Conservation (phyloP, 495 filamentous ascomycete species). For the Friedmanniomyces endolithicus region DNA sequence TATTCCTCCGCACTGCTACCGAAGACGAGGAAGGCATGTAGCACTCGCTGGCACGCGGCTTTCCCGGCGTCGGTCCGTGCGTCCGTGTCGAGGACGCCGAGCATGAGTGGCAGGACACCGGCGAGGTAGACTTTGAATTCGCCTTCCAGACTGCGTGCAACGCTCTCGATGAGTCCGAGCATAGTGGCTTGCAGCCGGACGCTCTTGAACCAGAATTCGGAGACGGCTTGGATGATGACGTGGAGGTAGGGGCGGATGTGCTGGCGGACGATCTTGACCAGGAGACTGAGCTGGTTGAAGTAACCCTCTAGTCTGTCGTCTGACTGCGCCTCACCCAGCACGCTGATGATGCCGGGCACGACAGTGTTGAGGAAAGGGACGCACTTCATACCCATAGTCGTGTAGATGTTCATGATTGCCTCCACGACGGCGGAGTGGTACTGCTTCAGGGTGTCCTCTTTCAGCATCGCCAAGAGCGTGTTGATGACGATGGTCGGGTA, state of each 20-base stretch:
- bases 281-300: constrained; percentile 85
- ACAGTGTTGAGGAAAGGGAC: constrained; percentile 87
- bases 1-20: constrained; percentile 95
- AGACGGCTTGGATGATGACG: constrained; percentile 68
- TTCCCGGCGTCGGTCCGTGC: constrained; percentile 45
- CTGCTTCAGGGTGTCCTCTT: constrained; percentile 72
- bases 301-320: constrained; percentile 71
- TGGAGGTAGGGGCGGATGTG: constrained; percentile 84
- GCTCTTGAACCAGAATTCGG: constrained; percentile 72
- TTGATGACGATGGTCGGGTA: constrained; percentile 97
- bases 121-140: constrained; percentile 96
- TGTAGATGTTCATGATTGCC: constrained; percentile 97
- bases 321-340: constrained; percentile 63
- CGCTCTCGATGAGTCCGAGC: constrained; percentile 77
- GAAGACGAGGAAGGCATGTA: constrained; percentile 92
- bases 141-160: constrained; percentile 83
- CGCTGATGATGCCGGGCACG: constrained; percentile 79
- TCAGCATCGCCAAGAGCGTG: constrained; percentile 78
- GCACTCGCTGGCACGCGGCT: constrained; percentile 71
- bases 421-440: constrained; percentile 95
- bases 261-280: constrained; percentile 89
- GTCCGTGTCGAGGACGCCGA: constrained; percentile 83
- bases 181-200: constrained; percentile 77
- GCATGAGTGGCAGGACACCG: constrained; percentile 76
- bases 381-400: constrained; percentile 86